phyloP scores from a whole-genome alignment of 2,329 filamentous ascomycete genomes.

The Colletotrichum scovillei region DNA sequence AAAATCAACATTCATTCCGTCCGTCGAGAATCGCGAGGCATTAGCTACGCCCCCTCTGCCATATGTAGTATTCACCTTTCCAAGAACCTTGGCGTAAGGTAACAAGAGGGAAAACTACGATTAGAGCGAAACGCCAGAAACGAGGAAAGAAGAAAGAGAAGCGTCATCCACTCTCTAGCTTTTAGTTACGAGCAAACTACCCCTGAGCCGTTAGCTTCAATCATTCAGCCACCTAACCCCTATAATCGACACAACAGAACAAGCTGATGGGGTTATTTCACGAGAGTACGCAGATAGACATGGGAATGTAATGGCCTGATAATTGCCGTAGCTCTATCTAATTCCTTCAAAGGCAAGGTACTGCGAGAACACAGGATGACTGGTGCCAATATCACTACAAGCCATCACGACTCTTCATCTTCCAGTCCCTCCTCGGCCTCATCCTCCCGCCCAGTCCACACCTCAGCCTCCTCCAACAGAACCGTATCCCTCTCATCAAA shows the following conservation, averaged over 20 bases:
- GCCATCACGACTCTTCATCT: not conserved
- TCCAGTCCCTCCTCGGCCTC: not conserved
- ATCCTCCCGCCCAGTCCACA: not conserved
- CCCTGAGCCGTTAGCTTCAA: not conserved
- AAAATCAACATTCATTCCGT: too few species aligned
- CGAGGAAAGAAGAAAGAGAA: not conserved
- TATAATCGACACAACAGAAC: too few species aligned
- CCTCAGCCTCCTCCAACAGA: slow-evolving; percentile 9
- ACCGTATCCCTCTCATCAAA: slow-evolving; percentile 26
- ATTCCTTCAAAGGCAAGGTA: too few species aligned
- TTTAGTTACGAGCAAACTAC: not conserved
- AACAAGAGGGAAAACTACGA: not conserved
- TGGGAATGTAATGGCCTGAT: not conserved
- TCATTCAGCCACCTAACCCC: not conserved
- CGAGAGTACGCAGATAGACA: not conserved
- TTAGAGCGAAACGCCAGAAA: not conserved
- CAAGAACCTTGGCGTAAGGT: not conserved
- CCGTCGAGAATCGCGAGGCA: too few species aligned
- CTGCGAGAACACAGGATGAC: too few species aligned
- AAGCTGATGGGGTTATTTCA: too few species aligned
- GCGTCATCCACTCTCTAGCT: not conserved
- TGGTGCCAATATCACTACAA: too few species aligned
- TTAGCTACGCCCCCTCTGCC: too few species aligned
- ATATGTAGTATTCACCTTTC: too few species aligned
- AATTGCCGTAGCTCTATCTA: not conserved